These are phyloP conservation scores for Paramecium primaurelia DNA, from an alignment of 73 alveolate species.

Conservation along the genomic window DNA sequence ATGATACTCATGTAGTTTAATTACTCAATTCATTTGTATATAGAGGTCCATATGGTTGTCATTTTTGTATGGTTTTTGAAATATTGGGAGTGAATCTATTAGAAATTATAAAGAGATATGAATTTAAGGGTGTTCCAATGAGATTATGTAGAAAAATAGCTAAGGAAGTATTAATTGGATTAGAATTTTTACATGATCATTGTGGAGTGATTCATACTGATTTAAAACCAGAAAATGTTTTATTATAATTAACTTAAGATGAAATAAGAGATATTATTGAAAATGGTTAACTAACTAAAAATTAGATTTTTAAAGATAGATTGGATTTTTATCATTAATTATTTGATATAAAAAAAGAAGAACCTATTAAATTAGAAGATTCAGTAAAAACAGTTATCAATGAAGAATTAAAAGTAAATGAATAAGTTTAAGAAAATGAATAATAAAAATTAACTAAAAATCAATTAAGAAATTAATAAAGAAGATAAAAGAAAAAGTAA, in stretches of 20 bases:
- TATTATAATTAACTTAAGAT: slow-evolving; percentile 40
- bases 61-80: slow-evolving; percentile 88
- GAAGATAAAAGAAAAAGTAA: slow-evolving; percentile 32
- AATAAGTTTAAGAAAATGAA: neutral
- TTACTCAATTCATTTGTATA: slow-evolving; percentile 88
- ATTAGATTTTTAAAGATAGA: slow-evolving; percentile 50
- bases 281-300: slow-evolving; percentile 49
- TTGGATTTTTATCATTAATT: slow-evolving; percentile 45
- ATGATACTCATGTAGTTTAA: slow-evolving; percentile 90
- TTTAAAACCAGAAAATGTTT: slow-evolving; percentile 65
- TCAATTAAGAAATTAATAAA: neutral
- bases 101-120: slow-evolving; percentile 77
- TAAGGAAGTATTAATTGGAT: slow-evolving; percentile 78
- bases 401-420: neutral
- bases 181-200: slow-evolving; percentile 59
- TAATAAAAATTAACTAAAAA: neutral
- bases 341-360: slow-evolving; percentile 39
- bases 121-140: slow-evolving; percentile 85
- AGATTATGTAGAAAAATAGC: slow-evolving; percentile 79
- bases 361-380: neutral
- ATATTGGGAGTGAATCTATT: slow-evolving; percentile 84
- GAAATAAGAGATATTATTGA: slow-evolving; percentile 52
- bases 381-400: neutral
- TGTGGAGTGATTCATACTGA: slow-evolving; percentile 96
- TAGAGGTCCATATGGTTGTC: slow-evolving; percentile 92